A percentile compares a stretch with the other conserved stretches of the same genome.
Conservation (phyloP, 352 stramenopile species). For the Globisporangium paddicum region DNA sequence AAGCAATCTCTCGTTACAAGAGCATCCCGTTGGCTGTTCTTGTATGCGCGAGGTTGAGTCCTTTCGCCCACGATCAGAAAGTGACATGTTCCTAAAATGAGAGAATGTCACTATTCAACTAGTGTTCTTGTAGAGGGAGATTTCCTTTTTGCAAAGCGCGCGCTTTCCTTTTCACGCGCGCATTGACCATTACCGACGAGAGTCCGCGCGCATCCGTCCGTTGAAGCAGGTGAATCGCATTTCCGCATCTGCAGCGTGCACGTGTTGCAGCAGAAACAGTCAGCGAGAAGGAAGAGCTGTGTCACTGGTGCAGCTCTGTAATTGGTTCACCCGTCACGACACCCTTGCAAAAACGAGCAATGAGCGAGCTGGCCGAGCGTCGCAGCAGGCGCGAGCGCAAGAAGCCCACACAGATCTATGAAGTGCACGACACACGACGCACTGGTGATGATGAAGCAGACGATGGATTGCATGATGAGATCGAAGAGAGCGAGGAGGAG, state of each 20-base stretch:
- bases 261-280: background rate
- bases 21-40: conserved; percentile 8
- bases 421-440: conserved; percentile 50
- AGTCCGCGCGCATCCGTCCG: conserved; percentile 14
- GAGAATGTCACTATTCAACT: background rate
- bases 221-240: background rate
- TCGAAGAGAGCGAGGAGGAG: conserved; percentile 17
- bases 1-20: conserved; percentile 1
- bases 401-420: conserved; percentile 66
- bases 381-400: conserved; percentile 57
- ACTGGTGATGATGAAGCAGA: conserved; percentile 5
- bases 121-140: conserved; percentile 30
- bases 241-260: background rate
- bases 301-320: background rate
- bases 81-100: background rate
- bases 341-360: background rate
- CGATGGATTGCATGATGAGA: conserved; percentile 12
- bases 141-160: conserved; percentile 26
- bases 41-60: background rate
- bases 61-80: conserved; percentile 8
- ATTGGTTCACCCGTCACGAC: background rate
- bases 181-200: conserved; percentile 7
- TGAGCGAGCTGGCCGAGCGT: conserved; percentile 31
- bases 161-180: background rate
- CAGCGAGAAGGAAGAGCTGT: background rate